These are phyloP conservation scores for Epichloe hybrida DNA, from an alignment of 2,329 filamentous ascomycete genomes.

Conservation along the genomic window DNA sequence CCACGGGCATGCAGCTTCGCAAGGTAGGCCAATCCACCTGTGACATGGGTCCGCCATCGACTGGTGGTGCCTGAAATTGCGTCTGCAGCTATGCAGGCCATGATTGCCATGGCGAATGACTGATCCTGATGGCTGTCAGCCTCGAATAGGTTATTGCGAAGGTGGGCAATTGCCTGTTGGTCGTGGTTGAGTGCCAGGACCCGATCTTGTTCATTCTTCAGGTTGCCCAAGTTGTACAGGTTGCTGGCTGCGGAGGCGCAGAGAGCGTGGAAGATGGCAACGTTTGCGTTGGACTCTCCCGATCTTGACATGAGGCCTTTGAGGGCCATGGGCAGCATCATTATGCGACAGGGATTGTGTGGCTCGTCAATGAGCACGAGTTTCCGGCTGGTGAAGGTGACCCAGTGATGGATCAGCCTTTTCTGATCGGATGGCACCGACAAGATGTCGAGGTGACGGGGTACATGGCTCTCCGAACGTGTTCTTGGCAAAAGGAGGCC, in stretches of 20 bases:
- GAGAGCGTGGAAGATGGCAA: slow-evolving; percentile 13
- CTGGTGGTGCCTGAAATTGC: slow-evolving; percentile 13
- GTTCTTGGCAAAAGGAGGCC: no score
- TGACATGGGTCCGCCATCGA: slow-evolving; percentile 13
- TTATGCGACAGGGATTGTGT: slow-evolving; percentile 12
- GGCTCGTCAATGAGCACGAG: slow-evolving; percentile 13
- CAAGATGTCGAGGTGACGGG: slow-evolving; percentile 10
- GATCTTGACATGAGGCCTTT: slow-evolving; percentile 9
- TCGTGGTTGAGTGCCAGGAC: slow-evolving; percentile 11
- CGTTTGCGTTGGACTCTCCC: slow-evolving; percentile 9
- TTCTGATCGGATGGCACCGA: slow-evolving; percentile 9
- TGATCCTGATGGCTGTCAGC: slow-evolving; percentile 14
- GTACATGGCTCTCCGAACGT: background rate
- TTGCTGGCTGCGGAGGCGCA: slow-evolving; percentile 27
- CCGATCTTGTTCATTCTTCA: slow-evolving; percentile 7
- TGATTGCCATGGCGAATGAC: slow-evolving; percentile 26
- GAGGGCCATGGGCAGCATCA: slow-evolving; percentile 15
- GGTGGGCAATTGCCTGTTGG: slow-evolving; percentile 11
- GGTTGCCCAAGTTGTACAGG: slow-evolving; percentile 24
- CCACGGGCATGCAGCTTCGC: slow-evolving; percentile 6
- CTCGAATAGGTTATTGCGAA: slow-evolving; percentile 10
- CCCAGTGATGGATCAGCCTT: slow-evolving; percentile 15
- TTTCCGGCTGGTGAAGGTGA: slow-evolving; percentile 14
- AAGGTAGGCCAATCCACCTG: slow-evolving; percentile 12
- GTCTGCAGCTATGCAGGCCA: slow-evolving; percentile 21